These are phyloP conservation scores for Botrytis medusae DNA, from an alignment of 2,329 filamentous ascomycete genomes.

Conservation along the genomic window DNA sequence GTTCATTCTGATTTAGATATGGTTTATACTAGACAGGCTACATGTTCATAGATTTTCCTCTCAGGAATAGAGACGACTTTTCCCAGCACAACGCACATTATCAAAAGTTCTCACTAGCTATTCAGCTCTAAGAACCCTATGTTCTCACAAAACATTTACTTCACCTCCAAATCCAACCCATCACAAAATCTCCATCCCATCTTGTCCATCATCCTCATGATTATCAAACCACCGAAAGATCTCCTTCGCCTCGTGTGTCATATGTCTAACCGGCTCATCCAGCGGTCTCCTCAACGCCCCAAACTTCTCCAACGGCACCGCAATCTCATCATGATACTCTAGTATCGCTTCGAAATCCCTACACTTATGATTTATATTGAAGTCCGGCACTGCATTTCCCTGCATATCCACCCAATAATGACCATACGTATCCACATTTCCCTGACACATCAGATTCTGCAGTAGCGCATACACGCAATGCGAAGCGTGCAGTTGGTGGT, in stretches of 20 bases:
- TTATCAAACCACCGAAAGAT: not conserved
- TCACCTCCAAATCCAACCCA: not conserved
- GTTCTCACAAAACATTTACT: too few relatives aligned
- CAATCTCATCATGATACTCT: not conserved
- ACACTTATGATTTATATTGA: not conserved
- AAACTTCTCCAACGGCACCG: not conserved
- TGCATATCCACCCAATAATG: conserved; percentile 5
- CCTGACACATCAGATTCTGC: not conserved
- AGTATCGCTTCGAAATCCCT: not conserved
- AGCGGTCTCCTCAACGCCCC: not conserved
- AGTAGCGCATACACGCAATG: conserved; percentile 1
- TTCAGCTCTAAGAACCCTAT: not conserved
- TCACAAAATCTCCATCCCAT: not conserved
- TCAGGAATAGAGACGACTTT: not conserved
- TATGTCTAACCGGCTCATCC: not conserved
- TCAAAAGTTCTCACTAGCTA: too few relatives aligned
- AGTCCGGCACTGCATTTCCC: not conserved
- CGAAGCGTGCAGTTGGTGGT: not conserved
- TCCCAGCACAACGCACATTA: not conserved
- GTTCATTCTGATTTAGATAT: not conserved
- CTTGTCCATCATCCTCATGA: not conserved
- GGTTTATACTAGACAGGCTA: not conserved
- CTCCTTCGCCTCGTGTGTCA: not conserved
- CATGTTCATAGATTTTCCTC: not conserved
- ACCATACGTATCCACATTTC: not conserved